Percentiles rank a stretch among this genome's conserved stretches.
These are phyloP conservation scores for Ustilago shanxiensis DNA, from an alignment of 1,284 basidiomycete genomes.

Conservation along the genomic window DNA sequence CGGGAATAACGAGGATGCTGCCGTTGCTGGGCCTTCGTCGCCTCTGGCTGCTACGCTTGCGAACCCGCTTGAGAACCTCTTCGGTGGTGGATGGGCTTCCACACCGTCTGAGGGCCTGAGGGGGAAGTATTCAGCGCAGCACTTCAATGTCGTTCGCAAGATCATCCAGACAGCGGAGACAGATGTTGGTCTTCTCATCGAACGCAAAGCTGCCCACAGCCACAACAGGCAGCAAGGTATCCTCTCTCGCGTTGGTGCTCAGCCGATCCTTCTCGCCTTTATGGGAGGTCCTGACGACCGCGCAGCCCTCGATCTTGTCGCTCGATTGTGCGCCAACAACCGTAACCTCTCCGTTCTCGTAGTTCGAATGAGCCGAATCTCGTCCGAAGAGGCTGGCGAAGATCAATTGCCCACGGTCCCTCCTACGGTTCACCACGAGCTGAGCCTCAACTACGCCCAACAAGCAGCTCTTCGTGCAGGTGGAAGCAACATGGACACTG, in stretches of 20 bases:
- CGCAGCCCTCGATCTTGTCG: conserved; percentile 75
- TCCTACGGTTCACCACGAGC: conserved; percentile 60
- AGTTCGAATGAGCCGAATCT: conserved; percentile 47
- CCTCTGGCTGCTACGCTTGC: conserved; percentile 45
- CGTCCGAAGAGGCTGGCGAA: conserved; percentile 48
- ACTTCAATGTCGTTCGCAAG: conserved; percentile 79
- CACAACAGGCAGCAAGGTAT: conserved; percentile 4
- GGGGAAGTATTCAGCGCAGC: conserved; percentile 69
- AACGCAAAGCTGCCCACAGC: conserved; percentile 74
- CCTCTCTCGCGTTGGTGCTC: conserved; percentile 56
- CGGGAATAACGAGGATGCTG: conserved; percentile 9
- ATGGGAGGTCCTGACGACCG: conserved; percentile 93
- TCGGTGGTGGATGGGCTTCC: conserved; percentile 49
- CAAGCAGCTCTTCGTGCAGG: conserved; percentile 11
- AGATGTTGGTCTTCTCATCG: conserved; percentile 82
- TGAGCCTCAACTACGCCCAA: conserved; percentile 26
- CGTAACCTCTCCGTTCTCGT: conserved; percentile 49
- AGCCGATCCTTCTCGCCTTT: conserved; percentile 84
- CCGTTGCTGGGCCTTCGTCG: conserved; percentile 27
- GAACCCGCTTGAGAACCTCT: conserved; percentile 59
- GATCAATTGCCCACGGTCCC: conserved; percentile 47
- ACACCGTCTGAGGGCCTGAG: conserved; percentile 19
- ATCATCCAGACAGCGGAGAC: conserved; percentile 77
- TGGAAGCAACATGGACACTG: conserved; percentile 53
- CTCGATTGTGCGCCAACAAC: conserved; percentile 53